These are phyloP conservation scores for Nevesoporus exiguus DNA, from an alignment of 768 basidiomycete genomes.

Conservation along the genomic window DNA sequence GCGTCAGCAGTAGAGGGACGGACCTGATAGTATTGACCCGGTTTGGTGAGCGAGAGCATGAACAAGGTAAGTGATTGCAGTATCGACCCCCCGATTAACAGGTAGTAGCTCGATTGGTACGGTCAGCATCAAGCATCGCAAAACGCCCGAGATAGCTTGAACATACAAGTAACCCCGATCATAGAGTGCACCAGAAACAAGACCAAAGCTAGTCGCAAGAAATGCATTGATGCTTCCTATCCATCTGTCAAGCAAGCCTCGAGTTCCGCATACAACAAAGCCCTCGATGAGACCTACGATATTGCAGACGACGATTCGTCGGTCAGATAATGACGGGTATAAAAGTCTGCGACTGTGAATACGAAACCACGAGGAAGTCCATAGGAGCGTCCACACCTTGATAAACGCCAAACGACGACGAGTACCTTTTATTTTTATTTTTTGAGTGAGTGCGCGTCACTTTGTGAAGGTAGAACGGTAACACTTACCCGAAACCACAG, in stretches of 20 bases:
- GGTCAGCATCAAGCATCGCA: slow-evolving; percentile 1
- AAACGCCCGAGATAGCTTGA: neutral
- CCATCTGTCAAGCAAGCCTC: slow-evolving; percentile 26
- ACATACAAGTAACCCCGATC: slow-evolving; percentile 50
- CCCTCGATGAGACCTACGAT: slow-evolving; percentile 29
- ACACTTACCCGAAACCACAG: slow-evolving; percentile 32
- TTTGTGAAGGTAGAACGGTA: neutral
- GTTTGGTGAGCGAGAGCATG: slow-evolving; percentile 43
- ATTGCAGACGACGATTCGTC: slow-evolving; percentile 35
- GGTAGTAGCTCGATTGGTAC: slow-evolving; percentile 36
- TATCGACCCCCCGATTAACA: slow-evolving; percentile 44
- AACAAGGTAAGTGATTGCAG: slow-evolving; percentile 41
- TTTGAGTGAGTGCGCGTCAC: neutral
- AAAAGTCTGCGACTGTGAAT: slow-evolving; percentile 18
- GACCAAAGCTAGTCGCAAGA: slow-evolving; percentile 35
- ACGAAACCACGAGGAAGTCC: neutral
- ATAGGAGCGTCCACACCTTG: slow-evolving; percentile 26
- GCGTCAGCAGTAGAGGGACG: slow-evolving; percentile 3
- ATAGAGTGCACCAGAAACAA: slow-evolving; percentile 43
- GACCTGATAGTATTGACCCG: slow-evolving; percentile 25
- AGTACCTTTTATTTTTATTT: too few species aligned
- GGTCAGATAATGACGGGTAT: neutral
- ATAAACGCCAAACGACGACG: slow-evolving; percentile 38
- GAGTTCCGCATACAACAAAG: neutral
- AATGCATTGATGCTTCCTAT: slow-evolving; percentile 48